Evolutionary conservation across 371 early-diverging fungal species (phyloP).

Genomic region (Conidiobolus incongruus): DNA sequence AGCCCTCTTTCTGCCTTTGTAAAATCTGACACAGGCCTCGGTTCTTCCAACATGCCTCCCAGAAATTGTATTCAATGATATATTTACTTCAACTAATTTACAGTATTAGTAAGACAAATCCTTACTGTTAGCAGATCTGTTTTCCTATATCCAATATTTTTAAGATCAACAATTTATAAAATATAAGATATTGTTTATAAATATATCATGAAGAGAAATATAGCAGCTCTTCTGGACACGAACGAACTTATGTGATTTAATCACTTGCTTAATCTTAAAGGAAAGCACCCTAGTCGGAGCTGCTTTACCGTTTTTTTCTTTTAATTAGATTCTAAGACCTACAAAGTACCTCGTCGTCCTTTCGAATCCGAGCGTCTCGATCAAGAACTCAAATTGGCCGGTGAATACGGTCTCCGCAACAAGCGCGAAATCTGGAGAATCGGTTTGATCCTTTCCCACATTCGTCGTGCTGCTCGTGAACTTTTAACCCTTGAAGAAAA

Average conservation of each 20-base stretch:
- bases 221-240: conserved; percentile 7
- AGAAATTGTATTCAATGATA: no score
- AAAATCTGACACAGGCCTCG: no score
- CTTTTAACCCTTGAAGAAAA: conserved; percentile 94
- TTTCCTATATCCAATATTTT: no score
- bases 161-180: no score
- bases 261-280: neutral
- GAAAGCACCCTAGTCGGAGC: no score
- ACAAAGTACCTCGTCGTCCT: conserved; percentile 97
- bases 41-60: conserved; percentile 3
- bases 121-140: no score
- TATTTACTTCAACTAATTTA: no score
- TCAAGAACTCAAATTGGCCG: conserved; percentile 96
- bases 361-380: conserved; percentile 98
- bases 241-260: conserved; percentile 4
- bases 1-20: no score
- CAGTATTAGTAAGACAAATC: no score
- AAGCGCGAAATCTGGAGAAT: conserved; percentile 99
- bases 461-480: conserved; percentile 99
- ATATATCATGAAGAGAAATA: conserved; percentile 5
- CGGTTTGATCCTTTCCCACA: conserved; percentile 91
- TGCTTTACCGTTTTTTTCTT: neutral
- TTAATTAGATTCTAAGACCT: conserved; percentile 56
- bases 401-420: conserved; percentile 98
- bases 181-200: no score